A percentile compares a stretch with the other conserved stretches of the same genome.
Evolutionary conservation across 2,329 filamentous ascomycete species (phyloP).

Genomic region (Sporothrix globosa): DNA sequence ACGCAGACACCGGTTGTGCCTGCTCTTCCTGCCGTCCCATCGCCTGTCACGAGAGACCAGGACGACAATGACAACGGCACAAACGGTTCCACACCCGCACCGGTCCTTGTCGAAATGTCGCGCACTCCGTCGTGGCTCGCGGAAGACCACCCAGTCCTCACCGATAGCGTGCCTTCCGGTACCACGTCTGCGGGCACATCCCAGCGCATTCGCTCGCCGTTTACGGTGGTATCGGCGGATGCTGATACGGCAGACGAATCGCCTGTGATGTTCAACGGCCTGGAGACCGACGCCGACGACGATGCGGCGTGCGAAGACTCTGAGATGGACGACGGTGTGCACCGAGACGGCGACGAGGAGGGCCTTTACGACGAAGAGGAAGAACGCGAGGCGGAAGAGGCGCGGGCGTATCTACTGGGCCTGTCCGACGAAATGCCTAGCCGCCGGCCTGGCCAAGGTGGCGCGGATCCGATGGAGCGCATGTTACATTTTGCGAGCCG

Average conservation of each 20-base stretch:
- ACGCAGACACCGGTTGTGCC: constrained; percentile 17
- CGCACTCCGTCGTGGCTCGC: neutral
- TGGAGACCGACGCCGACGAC: constrained; percentile 41
- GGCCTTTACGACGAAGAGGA: constrained; percentile 54
- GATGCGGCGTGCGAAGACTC: constrained; percentile 60
- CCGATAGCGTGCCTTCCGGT: constrained; percentile 20
- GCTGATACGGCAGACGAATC: constrained; percentile 34
- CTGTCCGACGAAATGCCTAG: constrained; percentile 31
- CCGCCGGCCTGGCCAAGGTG: neutral
- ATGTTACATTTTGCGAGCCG: constrained; percentile 9
- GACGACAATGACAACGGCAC: constrained; percentile 20
- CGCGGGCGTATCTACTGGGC: constrained; percentile 35
- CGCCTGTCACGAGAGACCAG: constrained; percentile 3
- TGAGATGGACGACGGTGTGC: constrained; percentile 57
- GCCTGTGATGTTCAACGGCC: constrained; percentile 16
- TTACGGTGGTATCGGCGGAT: constrained; percentile 31
- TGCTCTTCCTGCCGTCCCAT: constrained; percentile 27
- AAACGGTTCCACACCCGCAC: neutral
- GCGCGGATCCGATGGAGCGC: neutral
- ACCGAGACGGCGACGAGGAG: constrained; percentile 45
- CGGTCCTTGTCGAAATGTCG: neutral
- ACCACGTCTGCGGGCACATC: constrained; percentile 33
- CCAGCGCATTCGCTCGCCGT: constrained; percentile 32
- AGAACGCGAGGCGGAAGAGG: constrained; percentile 44
- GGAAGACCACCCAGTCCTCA: neutral